Evolutionary conservation across 768 basidiomycete genomes (phyloP).

Genomic region (Rhodotorula kratochvilovae): DNA sequence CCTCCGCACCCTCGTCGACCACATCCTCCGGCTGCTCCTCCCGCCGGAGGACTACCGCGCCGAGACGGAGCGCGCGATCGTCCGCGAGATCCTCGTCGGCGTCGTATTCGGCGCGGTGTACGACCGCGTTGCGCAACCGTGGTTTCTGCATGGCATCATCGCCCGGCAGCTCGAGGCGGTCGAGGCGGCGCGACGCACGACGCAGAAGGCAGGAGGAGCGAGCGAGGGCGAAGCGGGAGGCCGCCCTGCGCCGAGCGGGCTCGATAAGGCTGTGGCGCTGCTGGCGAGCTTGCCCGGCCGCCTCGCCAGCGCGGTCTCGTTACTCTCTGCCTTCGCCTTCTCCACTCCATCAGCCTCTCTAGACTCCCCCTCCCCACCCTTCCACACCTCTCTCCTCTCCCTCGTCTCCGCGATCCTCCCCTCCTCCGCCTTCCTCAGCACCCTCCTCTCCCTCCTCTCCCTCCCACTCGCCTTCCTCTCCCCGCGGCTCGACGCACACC

Average conservation of each 20-base stretch:
- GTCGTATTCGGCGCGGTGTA: conserved; percentile 58
- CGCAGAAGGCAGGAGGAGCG: too few species aligned
- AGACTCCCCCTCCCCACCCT: conserved; percentile 47
- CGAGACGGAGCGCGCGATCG: conserved; percentile 71
- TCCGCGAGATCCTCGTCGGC: conserved; percentile 77
- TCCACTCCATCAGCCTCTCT: conserved; percentile 61
- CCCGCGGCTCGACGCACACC: conserved; percentile 60
- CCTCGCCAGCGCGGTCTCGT: background rate
- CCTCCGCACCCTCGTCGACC: conserved; percentile 71
- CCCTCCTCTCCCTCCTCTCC: conserved; percentile 48
- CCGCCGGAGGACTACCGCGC: conserved; percentile 73
- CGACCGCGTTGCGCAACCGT: conserved; percentile 72
- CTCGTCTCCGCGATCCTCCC: conserved; percentile 47
- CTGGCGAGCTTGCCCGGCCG: background rate
- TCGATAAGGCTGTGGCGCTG: conserved; percentile 41
- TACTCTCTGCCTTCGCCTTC: conserved; percentile 50
- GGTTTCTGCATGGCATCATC: conserved; percentile 75
- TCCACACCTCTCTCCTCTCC: conserved; percentile 2
- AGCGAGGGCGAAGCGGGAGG: background rate
- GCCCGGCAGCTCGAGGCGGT: conserved; percentile 58
- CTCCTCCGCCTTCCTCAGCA: conserved; percentile 54
- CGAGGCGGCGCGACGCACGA: conserved; percentile 14
- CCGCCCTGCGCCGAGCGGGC: background rate
- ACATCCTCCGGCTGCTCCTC: conserved; percentile 66
- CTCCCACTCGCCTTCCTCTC: conserved; percentile 55